phyloP scores from a whole-genome alignment of 768 basidiomycete species.

The Pleurotus cornucopiae region DNA sequence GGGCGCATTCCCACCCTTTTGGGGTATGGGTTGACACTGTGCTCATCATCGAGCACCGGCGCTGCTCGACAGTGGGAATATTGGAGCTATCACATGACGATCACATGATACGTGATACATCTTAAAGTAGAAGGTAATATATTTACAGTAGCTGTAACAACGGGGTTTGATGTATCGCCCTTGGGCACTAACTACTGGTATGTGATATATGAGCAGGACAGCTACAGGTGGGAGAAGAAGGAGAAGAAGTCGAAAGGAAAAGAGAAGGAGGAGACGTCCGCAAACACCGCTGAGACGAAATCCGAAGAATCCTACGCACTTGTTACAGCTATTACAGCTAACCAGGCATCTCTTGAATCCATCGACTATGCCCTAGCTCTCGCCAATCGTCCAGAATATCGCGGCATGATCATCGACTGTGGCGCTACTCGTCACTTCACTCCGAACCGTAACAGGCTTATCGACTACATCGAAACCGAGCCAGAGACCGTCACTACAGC shows the following conservation, averaged over 20 bases:
- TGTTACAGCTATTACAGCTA: background rate
- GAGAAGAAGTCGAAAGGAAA: background rate
- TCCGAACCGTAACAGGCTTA: slow-evolving; percentile 21
- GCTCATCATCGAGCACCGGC: no score
- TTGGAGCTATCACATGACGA: no score
- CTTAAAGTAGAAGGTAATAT: no score
- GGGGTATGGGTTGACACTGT: no score
- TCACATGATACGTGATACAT: no score
- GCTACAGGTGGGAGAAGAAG: background rate
- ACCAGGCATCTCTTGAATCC: background rate
- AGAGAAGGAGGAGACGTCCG: background rate
- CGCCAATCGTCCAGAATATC: background rate
- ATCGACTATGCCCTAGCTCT: background rate
- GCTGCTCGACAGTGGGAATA: no score
- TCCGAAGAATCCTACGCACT: background rate
- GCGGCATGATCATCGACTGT: slow-evolving; percentile 21
- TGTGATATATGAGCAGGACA: no score
- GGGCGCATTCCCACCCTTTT: no score
- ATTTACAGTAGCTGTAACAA: no score
- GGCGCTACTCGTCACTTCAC: slow-evolving; percentile 29
- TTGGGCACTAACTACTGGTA: no score
- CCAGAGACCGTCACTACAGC: slow-evolving; percentile 21
- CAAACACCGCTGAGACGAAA: background rate
- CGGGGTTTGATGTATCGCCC: no score
- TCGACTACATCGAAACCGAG: slow-evolving; percentile 16